Evolutionary conservation across 805 yeast species (phyloP).

Genomic region (Hanseniaspora mollemarum): DNA sequence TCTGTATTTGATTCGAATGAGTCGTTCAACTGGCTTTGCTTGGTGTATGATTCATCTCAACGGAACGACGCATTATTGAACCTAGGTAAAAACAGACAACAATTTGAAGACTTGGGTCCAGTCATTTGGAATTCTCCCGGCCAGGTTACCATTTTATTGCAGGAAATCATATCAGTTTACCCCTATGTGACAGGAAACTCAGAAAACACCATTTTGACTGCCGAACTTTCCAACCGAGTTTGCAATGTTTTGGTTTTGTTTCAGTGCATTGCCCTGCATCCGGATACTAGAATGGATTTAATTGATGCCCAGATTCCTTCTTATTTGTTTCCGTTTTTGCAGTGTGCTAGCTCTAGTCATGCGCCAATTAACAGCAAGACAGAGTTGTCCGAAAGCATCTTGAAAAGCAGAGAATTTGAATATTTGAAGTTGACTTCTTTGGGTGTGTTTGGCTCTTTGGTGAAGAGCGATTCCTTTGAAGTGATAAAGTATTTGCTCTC

Average conservation of each 20-base stretch:
- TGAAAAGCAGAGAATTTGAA: conserved; percentile 86
- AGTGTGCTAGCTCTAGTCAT: background rate
- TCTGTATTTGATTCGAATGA: conserved; percentile 59
- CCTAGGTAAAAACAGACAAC: conserved; percentile 86
- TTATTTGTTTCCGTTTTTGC: conserved; percentile 79
- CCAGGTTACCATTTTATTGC: conserved; percentile 81
- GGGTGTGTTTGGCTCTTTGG: conserved; percentile 94
- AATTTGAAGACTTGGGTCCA: conserved; percentile 83
- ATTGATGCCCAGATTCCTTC: conserved; percentile 84
- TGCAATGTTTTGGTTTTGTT: conserved; percentile 89
- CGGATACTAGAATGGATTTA: conserved; percentile 75
- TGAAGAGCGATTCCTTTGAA: conserved; percentile 89
- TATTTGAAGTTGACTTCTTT: conserved; percentile 82
- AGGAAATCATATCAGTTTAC: conserved; percentile 82
- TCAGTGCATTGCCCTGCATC: conserved; percentile 94
- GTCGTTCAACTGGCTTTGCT: conserved; percentile 81
- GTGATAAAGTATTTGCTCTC: conserved; percentile 82
- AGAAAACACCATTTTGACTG: conserved; percentile 59
- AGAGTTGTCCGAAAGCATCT: conserved; percentile 22
- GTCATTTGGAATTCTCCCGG: conserved; percentile 95
- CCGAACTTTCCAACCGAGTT: conserved; percentile 81
- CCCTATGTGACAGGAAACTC: conserved; percentile 43
- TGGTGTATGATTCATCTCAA: conserved; percentile 78
- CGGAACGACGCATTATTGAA: conserved; percentile 88
- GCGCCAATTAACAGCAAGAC: background rate